Percentiles rank a stretch among this genome's conserved stretches.
These are phyloP conservation scores for Hericium coralloides DNA, from an alignment of 768 basidiomycete genomes.

Conservation along the genomic window DNA sequence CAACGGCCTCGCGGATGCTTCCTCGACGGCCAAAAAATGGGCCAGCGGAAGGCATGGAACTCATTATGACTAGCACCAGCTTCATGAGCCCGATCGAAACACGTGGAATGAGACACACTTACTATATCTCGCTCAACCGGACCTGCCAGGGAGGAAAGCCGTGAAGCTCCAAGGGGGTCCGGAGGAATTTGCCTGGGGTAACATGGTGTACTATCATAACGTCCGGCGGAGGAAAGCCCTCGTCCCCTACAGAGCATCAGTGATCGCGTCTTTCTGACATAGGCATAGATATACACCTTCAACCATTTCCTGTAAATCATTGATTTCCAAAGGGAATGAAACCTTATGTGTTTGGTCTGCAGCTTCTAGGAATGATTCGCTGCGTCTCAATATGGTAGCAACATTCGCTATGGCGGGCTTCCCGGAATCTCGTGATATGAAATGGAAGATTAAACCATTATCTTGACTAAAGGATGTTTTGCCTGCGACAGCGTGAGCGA, in stretches of 20 bases:
- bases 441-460: slow-evolving; percentile 5
- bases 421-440: slow-evolving; percentile 11
- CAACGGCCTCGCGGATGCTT: slow-evolving; percentile 5
- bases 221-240: slow-evolving; percentile 58
- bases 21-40: neutral
- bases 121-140: slow-evolving; percentile 76
- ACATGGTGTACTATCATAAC: slow-evolving; percentile 68
- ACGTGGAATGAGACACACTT: slow-evolving; percentile 19
- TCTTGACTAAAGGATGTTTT: neutral
- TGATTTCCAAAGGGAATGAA: slow-evolving; percentile 31
- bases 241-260: slow-evolving; percentile 29
- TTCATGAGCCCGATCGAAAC: neutral
- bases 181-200: slow-evolving; percentile 26
- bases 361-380: neutral
- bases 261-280: neutral
- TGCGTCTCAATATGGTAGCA: slow-evolving; percentile 7
- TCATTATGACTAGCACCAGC: slow-evolving; percentile 15
- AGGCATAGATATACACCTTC: slow-evolving; percentile 38
- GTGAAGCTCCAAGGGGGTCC: slow-evolving; percentile 51
- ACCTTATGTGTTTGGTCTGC: slow-evolving; percentile 1
- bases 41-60: neutral
- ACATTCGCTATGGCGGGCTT: slow-evolving; percentile 12
- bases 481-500: neutral
- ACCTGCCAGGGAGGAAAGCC: slow-evolving; percentile 85
- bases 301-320: slow-evolving; percentile 38